Conservation (phyloP, 1,284 basidiomycete species). For the Mycocalia duriaeana region DNA sequence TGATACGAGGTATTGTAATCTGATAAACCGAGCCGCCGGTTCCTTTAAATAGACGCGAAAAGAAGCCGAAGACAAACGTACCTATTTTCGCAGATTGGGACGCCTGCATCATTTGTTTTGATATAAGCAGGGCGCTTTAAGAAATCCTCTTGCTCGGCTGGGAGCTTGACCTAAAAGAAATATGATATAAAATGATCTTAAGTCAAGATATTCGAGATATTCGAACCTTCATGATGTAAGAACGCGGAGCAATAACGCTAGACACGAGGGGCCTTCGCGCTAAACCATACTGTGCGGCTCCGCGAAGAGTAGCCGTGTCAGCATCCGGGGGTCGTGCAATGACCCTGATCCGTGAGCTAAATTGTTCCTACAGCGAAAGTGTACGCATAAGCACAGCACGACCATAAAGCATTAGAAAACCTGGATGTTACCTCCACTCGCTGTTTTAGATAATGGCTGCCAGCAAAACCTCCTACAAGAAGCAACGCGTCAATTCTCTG, state of each 20-base stretch:
- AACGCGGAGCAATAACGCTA: conserved; percentile 70
- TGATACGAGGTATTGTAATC: conserved; percentile 76
- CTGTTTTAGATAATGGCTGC: conserved; percentile 74
- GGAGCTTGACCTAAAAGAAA: conserved; percentile 64
- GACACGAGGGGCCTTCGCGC: conserved; percentile 68
- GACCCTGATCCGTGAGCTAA: conserved; percentile 57
- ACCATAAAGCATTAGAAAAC: conserved; percentile 11
- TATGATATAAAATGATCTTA: conserved; percentile 5
- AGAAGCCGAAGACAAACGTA: conserved; percentile 24
- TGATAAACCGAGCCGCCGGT: conserved; percentile 31
- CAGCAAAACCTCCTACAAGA: conserved; percentile 82
- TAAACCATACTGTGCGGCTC: conserved; percentile 80
- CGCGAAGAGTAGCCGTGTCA: conserved; percentile 78
- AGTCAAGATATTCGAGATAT: not conserved
- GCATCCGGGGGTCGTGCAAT: conserved; percentile 77
- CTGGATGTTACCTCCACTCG: conserved; percentile 54
- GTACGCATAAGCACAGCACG: conserved; percentile 1
- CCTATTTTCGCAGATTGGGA: conserved; percentile 79
- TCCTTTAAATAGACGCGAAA: conserved; percentile 15
- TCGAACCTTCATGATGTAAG: conserved; percentile 77
- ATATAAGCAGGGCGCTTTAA: conserved; percentile 80
- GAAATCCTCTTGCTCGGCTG: conserved; percentile 75
- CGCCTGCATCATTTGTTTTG: conserved; percentile 65
- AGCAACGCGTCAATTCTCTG: conserved; percentile 72
- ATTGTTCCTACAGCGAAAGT: conserved; percentile 45